Conservation (phyloP, 352 stramenopile genomes). For the Globisporangium yorkense region DNA sequence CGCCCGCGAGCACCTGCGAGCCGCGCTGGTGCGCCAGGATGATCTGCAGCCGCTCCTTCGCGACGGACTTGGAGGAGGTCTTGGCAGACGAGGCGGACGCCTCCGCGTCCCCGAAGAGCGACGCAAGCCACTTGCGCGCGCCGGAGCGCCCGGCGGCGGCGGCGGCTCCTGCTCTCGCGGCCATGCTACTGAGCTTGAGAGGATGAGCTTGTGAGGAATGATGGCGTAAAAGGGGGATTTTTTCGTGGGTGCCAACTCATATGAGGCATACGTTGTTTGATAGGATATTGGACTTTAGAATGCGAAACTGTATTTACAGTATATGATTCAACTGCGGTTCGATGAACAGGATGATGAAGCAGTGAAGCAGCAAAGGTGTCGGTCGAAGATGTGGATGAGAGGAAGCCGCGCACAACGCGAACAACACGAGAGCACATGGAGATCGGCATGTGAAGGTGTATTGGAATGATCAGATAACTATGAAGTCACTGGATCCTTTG, state of each 20-base stretch:
- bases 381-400: neutral
- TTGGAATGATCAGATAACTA: conserved; percentile 82
- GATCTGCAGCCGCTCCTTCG: conserved; percentile 87
- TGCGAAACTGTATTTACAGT: neutral
- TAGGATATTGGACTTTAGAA: neutral
- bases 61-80: conserved; percentile 64
- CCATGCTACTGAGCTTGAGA: conserved; percentile 17
- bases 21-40: conserved; percentile 85
- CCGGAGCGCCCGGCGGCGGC: conserved; percentile 33
- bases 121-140: conserved; percentile 77
- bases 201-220: neutral
- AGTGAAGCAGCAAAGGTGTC: too few species aligned
- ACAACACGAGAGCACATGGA: neutral
- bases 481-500: conserved; percentile 85
- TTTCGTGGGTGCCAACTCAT: too few species aligned
- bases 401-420: neutral
- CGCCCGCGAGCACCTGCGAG: conserved; percentile 75
- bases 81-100: conserved; percentile 14
- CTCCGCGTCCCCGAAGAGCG: conserved; percentile 58
- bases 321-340: too few species aligned
- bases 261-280: neutral
- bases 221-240: neutral
- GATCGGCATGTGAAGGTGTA: neutral
- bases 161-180: conserved; percentile 34
- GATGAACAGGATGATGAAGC: too few species aligned